A percentile compares a stretch with the other conserved stretches of the same genome.
phyloP scores from a whole-genome alignment of 495 filamentous ascomycete species.

The Rhypophila decipiens region DNA sequence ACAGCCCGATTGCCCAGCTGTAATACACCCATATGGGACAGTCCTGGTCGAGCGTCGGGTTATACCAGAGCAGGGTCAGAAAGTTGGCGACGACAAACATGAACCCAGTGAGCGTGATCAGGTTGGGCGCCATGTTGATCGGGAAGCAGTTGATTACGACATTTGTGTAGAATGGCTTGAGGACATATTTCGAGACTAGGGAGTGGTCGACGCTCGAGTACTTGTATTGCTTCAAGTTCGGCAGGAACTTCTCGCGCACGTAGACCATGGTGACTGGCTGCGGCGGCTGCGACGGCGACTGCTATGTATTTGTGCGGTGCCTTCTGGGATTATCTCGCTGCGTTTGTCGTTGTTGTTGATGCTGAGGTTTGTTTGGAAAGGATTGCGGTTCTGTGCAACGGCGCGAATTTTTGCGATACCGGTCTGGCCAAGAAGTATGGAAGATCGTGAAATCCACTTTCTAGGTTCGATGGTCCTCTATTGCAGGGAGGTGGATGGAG shows the following conservation, averaged over 20 bases:
- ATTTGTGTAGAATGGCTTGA: constrained; percentile 97
- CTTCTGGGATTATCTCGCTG: neutral
- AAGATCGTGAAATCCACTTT: no score
- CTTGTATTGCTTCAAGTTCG: constrained; percentile 83
- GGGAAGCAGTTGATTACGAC: constrained; percentile 90
- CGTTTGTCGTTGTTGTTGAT: constrained; percentile 3
- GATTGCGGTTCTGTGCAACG: neutral
- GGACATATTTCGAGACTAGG: constrained; percentile 76
- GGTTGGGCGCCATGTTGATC: constrained; percentile 82
- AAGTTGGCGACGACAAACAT: constrained; percentile 87
- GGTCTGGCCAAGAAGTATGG: no score
- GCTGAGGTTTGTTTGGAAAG: neutral
- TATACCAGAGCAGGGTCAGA: constrained; percentile 92
- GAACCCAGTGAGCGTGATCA: constrained; percentile 89
- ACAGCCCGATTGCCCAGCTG: constrained; percentile 81
- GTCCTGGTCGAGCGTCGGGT: constrained; percentile 86
- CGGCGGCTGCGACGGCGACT: no score
- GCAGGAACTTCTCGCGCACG: constrained; percentile 83
- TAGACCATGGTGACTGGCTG: constrained; percentile 57
- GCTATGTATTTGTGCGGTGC: neutral
- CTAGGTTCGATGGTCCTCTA: no score
- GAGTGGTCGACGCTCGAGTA: constrained; percentile 89
- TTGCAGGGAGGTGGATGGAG: no score
- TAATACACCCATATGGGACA: constrained; percentile 94
- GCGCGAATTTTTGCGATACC: no score